phyloP scores from a whole-genome alignment of 495 filamentous ascomycete genomes.

The Penicillium manginii region DNA sequence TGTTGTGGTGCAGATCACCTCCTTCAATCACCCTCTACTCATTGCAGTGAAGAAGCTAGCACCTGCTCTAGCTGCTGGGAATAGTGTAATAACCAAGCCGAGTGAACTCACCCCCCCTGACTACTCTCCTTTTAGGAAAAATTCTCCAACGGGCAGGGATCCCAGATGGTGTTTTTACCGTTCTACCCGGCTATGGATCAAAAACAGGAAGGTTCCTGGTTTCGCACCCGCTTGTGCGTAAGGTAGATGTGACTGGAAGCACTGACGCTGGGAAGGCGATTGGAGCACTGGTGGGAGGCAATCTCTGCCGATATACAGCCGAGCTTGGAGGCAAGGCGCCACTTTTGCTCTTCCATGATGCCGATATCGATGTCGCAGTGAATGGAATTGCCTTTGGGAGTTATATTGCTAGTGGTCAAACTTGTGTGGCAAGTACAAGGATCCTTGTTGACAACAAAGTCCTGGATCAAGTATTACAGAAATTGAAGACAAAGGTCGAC shows the following conservation, averaged over 20 bases:
- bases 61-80: conserved; percentile 64
- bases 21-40: conserved; percentile 67
- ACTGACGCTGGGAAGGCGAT: conserved; percentile 49
- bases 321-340: conserved; percentile 67
- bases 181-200: conserved; percentile 58
- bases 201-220: conserved; percentile 59
- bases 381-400: conserved; percentile 63
- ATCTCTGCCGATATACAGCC: conserved; percentile 58
- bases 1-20: conserved; percentile 66
- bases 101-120: conserved; percentile 63
- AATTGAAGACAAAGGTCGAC: conserved; percentile 44
- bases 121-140: conserved; percentile 53
- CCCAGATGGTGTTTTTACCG: conserved; percentile 59
- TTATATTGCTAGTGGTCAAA: conserved; percentile 64
- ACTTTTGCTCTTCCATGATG: conserved; percentile 55
- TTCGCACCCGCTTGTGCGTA: conserved; percentile 53
- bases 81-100: conserved; percentile 64
- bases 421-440: conserved; percentile 63
- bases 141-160: conserved; percentile 58
- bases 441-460: conserved; percentile 57
- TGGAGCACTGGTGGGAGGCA: conserved; percentile 51
- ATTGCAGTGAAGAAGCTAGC: conserved; percentile 68
- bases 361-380: conserved; percentile 54
- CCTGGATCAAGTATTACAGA: conserved; percentile 36
- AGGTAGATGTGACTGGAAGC: conserved; percentile 67